Conservation (phyloP, 257 asterid species). For the Cordia subcordata region DNA sequence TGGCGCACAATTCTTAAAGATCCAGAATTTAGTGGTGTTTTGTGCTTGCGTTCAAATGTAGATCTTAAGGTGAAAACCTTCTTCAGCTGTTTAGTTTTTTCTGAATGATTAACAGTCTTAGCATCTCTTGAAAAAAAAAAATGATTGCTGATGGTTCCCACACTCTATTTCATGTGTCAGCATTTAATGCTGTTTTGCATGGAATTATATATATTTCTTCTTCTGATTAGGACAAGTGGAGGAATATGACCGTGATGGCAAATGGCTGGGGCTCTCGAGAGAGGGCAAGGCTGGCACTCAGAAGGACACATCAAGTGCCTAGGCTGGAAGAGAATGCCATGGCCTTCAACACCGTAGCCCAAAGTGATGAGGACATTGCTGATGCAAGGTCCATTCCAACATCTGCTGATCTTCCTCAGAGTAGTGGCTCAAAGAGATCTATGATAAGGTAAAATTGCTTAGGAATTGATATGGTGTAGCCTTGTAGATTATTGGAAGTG, state of each 20-base stretch:
- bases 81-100: slow-evolving; percentile 1
- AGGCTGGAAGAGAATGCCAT: slow-evolving; percentile 60
- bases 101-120: neutral
- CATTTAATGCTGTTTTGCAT: slow-evolving; percentile 1
- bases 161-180: neutral
- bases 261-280: slow-evolving; percentile 92
- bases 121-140: neutral
- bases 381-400: slow-evolving; percentile 51
- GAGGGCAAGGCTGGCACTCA: slow-evolving; percentile 69
- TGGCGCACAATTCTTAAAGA: slow-evolving; percentile 98
- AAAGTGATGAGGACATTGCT: slow-evolving; percentile 65
- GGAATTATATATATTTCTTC: slow-evolving; percentile 17
- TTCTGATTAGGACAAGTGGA: slow-evolving; percentile 83
- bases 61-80: slow-evolving; percentile 75
- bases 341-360: slow-evolving; percentile 36
- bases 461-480: neutral
- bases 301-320: slow-evolving; percentile 53
- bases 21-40: slow-evolving; percentile 77
- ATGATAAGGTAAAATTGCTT: slow-evolving; percentile 58
- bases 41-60: slow-evolving; percentile 80
- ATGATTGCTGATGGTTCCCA: slow-evolving; percentile 2
- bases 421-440: slow-evolving; percentile 71
- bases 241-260: slow-evolving; percentile 97
- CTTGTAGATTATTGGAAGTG: too few relatives aligned
- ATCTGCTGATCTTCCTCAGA: slow-evolving; percentile 72